Evolutionary conservation across 257 asterid genomes (phyloP), one percentile per base, ranked within the genome.

Genomic region (Henckelia pumila): DNA sequence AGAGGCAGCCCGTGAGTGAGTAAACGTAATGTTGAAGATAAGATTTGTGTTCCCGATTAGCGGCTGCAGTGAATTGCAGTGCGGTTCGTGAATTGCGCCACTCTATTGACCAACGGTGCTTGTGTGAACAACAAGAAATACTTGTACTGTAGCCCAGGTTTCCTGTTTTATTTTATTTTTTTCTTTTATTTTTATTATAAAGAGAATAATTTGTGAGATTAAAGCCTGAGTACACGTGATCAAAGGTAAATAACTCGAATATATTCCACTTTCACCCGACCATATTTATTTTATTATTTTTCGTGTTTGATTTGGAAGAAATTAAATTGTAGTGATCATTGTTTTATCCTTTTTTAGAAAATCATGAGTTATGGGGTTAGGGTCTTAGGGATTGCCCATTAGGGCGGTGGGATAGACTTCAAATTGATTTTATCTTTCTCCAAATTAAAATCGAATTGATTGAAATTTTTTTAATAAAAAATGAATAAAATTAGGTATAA

Each of bases 171-270:
- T 64, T 22, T 3, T 33, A 17, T 21, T 55, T 35, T n/a, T n/a
- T n/a, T n/a, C n/a, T n/a, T n/a, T n/a, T n/a, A n/a, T n/a, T n/a
- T n/a, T n/a, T n/a, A n/a, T n/a, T n/a, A n/a, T n/a, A n/a, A 49
- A 59, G 50, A 58, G 61, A 66, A 78, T 59, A 74, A 63, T 62
- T 67, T 71, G 64, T 22, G 61, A 58, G 64, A 26, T 33, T 68
- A 75, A 79, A 80, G 77, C 71, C 81, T 76, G 76, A 24, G 22
- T 73, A 73, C 84, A 80, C 84, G 84, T 80, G 81, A 76, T 16
- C 75, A 76, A 80, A 73, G 80, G 68, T 75, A 13, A 26, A 20
- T 25, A 20, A 22, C 58, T 35, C 56, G 40, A 24, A 66, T 66
- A 25, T 53, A 25, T 50, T n/a, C 66, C 67, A 59, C 59, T 59